phyloP scores from a whole-genome alignment of 2,329 filamentous ascomycete genomes.

The Aureobasidium subglaciale region DNA sequence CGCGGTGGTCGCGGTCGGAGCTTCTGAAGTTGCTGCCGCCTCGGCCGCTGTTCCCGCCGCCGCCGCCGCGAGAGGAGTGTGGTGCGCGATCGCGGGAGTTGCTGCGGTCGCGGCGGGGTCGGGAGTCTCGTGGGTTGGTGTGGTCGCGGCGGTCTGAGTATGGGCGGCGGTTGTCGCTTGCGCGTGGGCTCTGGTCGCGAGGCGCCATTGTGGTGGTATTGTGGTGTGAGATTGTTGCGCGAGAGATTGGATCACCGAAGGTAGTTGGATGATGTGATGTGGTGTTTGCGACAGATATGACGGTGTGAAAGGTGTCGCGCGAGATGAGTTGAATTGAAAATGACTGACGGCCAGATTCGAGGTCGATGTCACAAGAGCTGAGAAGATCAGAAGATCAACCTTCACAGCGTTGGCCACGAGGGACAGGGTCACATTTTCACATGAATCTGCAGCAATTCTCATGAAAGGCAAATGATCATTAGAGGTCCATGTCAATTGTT shows the following conservation, averaged over 20 bases:
- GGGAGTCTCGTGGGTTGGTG: neutral
- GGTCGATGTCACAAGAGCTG: neutral
- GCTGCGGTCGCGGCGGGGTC: conserved; percentile 10
- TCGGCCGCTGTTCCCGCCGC: neutral
- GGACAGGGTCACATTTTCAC: neutral
- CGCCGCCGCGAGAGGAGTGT: neutral
- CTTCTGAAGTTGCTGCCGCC: neutral
- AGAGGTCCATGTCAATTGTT: too few relatives aligned
- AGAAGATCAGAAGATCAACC: too few relatives aligned
- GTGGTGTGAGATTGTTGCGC: neutral
- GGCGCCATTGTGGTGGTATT: conserved; percentile 1
- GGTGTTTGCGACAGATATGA: neutral
- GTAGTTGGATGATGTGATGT: neutral
- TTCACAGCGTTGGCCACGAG: neutral
- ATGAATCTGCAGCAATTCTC: neutral
- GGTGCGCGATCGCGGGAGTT: conserved; percentile 6
- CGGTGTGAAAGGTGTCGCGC: neutral
- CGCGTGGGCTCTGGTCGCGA: conserved; percentile 8
- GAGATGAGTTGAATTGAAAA: neutral
- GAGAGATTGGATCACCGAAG: neutral
- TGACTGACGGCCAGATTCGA: too few relatives aligned
- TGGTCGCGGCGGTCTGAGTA: conserved; percentile 4
- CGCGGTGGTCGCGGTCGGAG: neutral
- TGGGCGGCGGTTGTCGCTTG: neutral
- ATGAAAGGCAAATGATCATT: too few relatives aligned